phyloP scores from a whole-genome alignment of 2,329 filamentous ascomycete genomes.

The Leptographium wingfieldii region DNA sequence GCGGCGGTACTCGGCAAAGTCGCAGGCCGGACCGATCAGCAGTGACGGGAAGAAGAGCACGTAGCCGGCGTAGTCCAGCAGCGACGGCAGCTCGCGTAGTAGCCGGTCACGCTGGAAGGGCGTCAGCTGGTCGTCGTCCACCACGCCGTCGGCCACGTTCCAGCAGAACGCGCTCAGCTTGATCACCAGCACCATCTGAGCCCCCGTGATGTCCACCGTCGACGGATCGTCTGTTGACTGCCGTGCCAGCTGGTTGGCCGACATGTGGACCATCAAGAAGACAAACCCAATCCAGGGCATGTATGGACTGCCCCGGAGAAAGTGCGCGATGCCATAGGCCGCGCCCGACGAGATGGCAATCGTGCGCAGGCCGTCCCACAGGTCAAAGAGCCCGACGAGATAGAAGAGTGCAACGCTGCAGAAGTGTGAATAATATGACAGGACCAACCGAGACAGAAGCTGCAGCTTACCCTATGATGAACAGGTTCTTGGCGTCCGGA shows the following conservation, averaged over 20 bases:
- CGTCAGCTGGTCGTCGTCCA: constrained; percentile 67
- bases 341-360: constrained; percentile 67
- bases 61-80: constrained; percentile 79
- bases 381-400: constrained; percentile 80
- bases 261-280: constrained; percentile 94
- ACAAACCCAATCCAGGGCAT: constrained; percentile 98
- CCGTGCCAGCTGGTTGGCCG: constrained; percentile 73
- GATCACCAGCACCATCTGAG: constrained; percentile 98
- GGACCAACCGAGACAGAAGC: too few species aligned
- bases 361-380: constrained; percentile 74
- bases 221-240: constrained; percentile 56
- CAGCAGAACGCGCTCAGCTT: constrained; percentile 94
- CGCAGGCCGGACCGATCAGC: constrained; percentile 83
- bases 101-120: constrained; percentile 77
- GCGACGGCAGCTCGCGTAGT: constrained; percentile 56
- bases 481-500: constrained; percentile 76
- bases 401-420: constrained; percentile 72
- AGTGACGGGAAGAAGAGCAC: constrained; percentile 92
- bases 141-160: constrained; percentile 88
- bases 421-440: not conserved
- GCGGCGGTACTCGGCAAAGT: constrained; percentile 80
- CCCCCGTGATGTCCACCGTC: constrained; percentile 76
- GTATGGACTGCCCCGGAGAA: constrained; percentile 64
- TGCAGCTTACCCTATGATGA: constrained; percentile 56
- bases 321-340: constrained; percentile 73